Percentiles rank a stretch among this genome's conserved stretches.
phyloP scores from a whole-genome alignment of 192 early-diverging fungal genomes.

The Gaertneriomyces semiglobifer region DNA sequence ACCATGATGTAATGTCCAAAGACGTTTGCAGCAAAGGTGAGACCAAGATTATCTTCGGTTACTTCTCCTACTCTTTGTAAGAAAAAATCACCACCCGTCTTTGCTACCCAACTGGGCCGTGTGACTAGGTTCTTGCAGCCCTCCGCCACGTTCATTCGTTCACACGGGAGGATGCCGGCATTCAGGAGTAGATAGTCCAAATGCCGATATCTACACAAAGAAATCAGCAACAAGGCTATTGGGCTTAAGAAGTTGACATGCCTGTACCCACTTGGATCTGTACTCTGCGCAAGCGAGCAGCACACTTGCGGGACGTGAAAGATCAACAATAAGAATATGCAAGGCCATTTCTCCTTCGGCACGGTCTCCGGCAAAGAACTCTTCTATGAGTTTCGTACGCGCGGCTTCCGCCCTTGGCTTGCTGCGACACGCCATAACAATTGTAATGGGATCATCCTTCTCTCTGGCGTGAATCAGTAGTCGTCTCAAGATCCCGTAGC shows the following conservation, averaged over 20 bases:
- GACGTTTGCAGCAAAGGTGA: slow-evolving; percentile 51
- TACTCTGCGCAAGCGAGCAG: slow-evolving; percentile 35
- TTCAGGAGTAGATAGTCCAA: slow-evolving; percentile 48
- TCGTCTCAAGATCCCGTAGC: slow-evolving; percentile 36
- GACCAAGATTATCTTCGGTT: slow-evolving; percentile 42
- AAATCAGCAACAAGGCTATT: slow-evolving; percentile 1
- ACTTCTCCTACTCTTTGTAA: slow-evolving; percentile 37
- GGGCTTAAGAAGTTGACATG: neutral
- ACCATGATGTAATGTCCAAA: slow-evolving; percentile 52
- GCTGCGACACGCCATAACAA: slow-evolving; percentile 45
- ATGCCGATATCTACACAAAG: slow-evolving; percentile 19
- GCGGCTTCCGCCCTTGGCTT: slow-evolving; percentile 32
- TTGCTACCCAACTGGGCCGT: slow-evolving; percentile 38
- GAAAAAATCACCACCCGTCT: slow-evolving; percentile 42
- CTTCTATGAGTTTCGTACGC: slow-evolving; percentile 17
- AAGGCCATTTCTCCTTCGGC: slow-evolving; percentile 12
- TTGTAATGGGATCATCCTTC: slow-evolving; percentile 9
- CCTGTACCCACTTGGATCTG: slow-evolving; percentile 2
- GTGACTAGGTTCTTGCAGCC: slow-evolving; percentile 31
- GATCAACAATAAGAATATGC: slow-evolving; percentile 36
- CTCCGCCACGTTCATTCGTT: slow-evolving; percentile 17
- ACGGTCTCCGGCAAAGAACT: neutral
- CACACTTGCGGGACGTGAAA: slow-evolving; percentile 31
- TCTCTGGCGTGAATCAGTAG: slow-evolving; percentile 28
- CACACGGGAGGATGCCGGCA: slow-evolving; percentile 47